Base-by-base conservation (phyloP, 2,329 filamentous ascomycete genomes). In the Talaromyces sp. region DNA sequence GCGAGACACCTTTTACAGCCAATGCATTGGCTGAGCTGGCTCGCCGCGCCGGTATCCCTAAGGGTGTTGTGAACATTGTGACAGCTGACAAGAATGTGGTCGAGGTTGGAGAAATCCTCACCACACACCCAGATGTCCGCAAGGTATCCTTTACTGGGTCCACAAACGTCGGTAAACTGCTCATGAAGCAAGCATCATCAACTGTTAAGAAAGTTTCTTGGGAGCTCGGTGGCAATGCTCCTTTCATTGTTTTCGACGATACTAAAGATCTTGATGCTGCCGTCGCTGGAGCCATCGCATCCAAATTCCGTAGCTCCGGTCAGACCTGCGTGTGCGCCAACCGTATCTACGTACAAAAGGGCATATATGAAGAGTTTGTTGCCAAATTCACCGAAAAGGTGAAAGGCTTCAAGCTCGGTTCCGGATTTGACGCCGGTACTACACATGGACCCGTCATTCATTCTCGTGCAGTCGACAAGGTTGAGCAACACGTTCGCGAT, bases 221-320 rank as follows among this genome's bases (percentile, higher is more conserved):
- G 76, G 94, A 98, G 76, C 89, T 98, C 1, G 94, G 94, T 63
- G 95, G 94, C 57, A 98, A 98, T 76, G 91, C 94, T 0, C 94
- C 94, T 1, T 96, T 97, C 76, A 97, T 98, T 70, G 92, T 98
- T 39, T 98, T 98, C 74, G 93, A 98, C 73, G 94, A 98, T 73
- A 76, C 77, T 16, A 91, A 94, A 22, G 92, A 98, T 74, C 81
- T 98, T 22, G 93, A 97, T 66, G 81, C 83, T 4, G 95, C 95
- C 2, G 92, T 98, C 0, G 81, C 87, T 0, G 94, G 93, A 31
- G 93, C 93, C 57, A 86, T 98, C 62, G 82, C 88, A 27, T 93
- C 87, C 73, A 99, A 98, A 78, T 98, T 98, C 87, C 90, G 95
- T 63, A 92, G 90, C 43, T 96, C 92, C 0, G 95, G 95, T 41